Conservation (phyloP, 768 basidiomycete species). For the Lentinula raphanica region DNA sequence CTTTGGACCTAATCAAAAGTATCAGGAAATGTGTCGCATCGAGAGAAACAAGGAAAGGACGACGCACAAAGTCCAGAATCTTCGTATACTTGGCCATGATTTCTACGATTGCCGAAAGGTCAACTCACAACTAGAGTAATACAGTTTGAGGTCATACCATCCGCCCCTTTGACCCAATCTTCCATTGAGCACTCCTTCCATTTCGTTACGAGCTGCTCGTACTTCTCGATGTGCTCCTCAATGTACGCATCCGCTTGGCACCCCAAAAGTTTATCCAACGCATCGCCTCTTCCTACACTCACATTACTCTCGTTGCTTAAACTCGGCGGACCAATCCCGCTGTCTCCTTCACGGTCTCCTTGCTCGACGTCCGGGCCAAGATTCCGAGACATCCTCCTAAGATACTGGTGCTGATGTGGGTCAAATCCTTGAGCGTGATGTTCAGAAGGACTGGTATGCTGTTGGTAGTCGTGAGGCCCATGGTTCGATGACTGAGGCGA, state of each 20-base stretch:
- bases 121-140: background rate
- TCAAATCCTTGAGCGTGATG: background rate
- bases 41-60: background rate
- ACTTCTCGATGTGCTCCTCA: conserved; percentile 34
- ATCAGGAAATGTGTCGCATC: too few species aligned
- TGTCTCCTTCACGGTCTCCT: background rate
- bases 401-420: background rate
- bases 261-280: conserved; percentile 28
- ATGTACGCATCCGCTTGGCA: conserved; percentile 38
- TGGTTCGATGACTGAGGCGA: background rate
- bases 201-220: conserved; percentile 37
- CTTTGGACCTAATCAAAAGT: conserved; percentile 34
- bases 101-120: conserved; percentile 26
- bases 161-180: conserved; percentile 52
- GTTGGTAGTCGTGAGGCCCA: background rate
- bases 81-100: conserved; percentile 35
- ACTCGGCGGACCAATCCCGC: background rate
- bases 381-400: background rate
- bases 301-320: background rate
- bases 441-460: background rate
- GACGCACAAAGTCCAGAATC: conserved; percentile 46
- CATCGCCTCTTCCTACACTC: background rate
- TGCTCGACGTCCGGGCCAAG: background rate
- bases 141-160: conserved; percentile 36
- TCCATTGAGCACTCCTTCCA: conserved; percentile 48